Percentiles rank a stretch among this genome's conserved stretches.
Evolutionary conservation across 495 filamentous ascomycete genomes (phyloP).

Genomic region (Penicillium arizonense): DNA sequence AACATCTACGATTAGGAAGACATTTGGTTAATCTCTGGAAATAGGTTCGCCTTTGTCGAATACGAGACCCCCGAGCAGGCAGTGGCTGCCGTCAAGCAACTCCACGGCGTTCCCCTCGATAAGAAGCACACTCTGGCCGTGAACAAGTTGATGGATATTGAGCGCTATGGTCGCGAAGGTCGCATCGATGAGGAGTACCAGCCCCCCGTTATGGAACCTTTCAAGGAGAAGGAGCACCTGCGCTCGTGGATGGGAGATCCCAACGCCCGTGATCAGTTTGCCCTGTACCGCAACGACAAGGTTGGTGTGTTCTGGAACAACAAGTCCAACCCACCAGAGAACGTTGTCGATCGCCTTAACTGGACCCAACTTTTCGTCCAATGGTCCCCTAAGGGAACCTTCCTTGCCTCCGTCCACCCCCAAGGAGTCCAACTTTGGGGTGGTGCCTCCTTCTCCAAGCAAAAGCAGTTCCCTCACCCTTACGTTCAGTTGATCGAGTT

Average conservation of each 20-base stretch:
- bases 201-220: slow-evolving; percentile 71
- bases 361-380: slow-evolving; percentile 98
- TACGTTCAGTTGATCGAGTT: slow-evolving; percentile 95
- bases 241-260: slow-evolving; percentile 87
- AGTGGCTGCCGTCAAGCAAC: slow-evolving; percentile 76
- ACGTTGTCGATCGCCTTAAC: slow-evolving; percentile 81
- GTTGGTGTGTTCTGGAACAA: slow-evolving; percentile 98
- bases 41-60: slow-evolving; percentile 91
- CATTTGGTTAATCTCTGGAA: slow-evolving; percentile 3
- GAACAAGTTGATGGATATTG: slow-evolving; percentile 98
- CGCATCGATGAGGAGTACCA: slow-evolving; percentile 87
- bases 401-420: slow-evolving; percentile 87
- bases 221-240: slow-evolving; percentile 89
- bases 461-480: slow-evolving; percentile 90
- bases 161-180: slow-evolving; percentile 92
- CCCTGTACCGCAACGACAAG: slow-evolving; percentile 83
- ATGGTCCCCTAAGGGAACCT: slow-evolving; percentile 95
- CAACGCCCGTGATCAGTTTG: slow-evolving; percentile 88
- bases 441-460: slow-evolving; percentile 80
- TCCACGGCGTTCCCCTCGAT: slow-evolving; percentile 82
- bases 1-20: slow-evolving; percentile 12
- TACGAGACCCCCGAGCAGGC: slow-evolving; percentile 92
- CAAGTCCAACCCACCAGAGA: slow-evolving; percentile 86
- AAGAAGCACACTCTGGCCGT: slow-evolving; percentile 92
- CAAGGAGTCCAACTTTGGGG: slow-evolving; percentile 98